Evolutionary conservation across 495 filamentous ascomycete genomes (phyloP).

Genomic region (Xylaria castorea): DNA sequence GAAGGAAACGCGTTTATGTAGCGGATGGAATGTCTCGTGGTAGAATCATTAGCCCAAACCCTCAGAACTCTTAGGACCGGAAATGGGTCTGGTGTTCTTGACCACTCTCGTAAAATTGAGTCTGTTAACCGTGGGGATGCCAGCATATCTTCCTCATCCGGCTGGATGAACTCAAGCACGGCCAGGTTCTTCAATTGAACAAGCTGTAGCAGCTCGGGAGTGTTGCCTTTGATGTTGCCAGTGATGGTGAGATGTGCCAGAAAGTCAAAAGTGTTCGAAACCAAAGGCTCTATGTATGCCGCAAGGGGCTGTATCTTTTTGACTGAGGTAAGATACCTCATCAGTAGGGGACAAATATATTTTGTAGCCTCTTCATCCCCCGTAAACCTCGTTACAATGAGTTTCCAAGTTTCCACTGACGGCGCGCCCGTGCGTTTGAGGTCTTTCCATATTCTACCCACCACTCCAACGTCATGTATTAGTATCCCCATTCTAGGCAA

Average conservation of each 20-base stretch:
- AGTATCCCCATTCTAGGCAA: neutral
- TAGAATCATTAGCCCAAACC: constrained; percentile 30
- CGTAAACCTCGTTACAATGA: constrained; percentile 25
- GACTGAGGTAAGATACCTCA: constrained; percentile 19
- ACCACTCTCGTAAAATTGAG: constrained; percentile 42
- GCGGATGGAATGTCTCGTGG: constrained; percentile 33
- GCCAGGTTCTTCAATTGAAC: constrained; percentile 40
- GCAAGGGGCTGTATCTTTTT: constrained; percentile 21
- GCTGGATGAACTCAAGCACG: constrained; percentile 42
- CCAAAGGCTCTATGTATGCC: constrained; percentile 36
- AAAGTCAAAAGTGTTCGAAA: constrained; percentile 30
- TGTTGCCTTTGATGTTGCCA: constrained; percentile 20
- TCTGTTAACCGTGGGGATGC: constrained; percentile 35
- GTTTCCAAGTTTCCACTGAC: constrained; percentile 37
- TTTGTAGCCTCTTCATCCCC: neutral
- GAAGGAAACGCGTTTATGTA: constrained; percentile 36
- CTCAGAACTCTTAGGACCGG: constrained; percentile 40
- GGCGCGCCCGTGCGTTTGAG: neutral
- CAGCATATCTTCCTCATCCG: neutral
- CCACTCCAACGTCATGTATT: neutral
- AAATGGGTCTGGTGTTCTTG: constrained; percentile 34
- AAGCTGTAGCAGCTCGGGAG: constrained; percentile 38
- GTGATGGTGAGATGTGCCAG: constrained; percentile 40
- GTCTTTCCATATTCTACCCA: constrained; percentile 7
- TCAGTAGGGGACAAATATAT: neutral